Evolutionary conservation across 768 basidiomycete genomes (phyloP), one percentile per base, ranked within the genome.

Genomic region (Termitomyces sp.): DNA sequence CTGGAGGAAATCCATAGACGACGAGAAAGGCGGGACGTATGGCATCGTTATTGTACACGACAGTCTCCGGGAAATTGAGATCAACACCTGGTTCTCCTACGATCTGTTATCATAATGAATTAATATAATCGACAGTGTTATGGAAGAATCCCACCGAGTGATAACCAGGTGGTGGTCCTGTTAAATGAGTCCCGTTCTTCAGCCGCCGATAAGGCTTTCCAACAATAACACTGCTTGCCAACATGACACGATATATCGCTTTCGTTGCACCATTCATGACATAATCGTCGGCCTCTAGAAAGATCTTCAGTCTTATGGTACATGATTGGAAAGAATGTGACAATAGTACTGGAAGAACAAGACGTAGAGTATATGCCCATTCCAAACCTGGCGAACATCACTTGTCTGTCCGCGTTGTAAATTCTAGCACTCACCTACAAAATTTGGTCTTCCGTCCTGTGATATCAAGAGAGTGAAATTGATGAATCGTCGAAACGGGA

Each of bases 1-100:
- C 65, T 10, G 74, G 70, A 38, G 63, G 62, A 37, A 77, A 71
- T 17, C 82, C 84, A 65, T 88, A 89, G 20, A 87, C 80, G n/a
- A 89, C 71, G 59, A 88, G 75, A 71, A 82, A 89, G 0, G 85
- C 85, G 17, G 87, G 87, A 8, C 86, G 81, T 65, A 87, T 82
- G 34, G 87, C 86, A 63, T 87, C 86, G 66, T 87, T 87, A 48
- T 76, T 67, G 65, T 88, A 88, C 14, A 86, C 85, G 8, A 88
- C 85, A 4, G 84, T 87, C 70, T 88, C 87, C 70, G 85, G 85
- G 61, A 87, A 88, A 67, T 88, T 88, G 53, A 88, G 72, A 67
- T 86, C 84, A 43, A 71, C 73, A 1, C 87, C 87, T n/a, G 86
- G 87, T 62, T 83, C 77, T 3, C 87, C 87, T 8, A 83, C 72